Evolutionary conservation across 2,329 filamentous ascomycete genomes (phyloP), one percentile per base, ranked within the genome.

Genomic region (Botrytis pseudocinerea): DNA sequence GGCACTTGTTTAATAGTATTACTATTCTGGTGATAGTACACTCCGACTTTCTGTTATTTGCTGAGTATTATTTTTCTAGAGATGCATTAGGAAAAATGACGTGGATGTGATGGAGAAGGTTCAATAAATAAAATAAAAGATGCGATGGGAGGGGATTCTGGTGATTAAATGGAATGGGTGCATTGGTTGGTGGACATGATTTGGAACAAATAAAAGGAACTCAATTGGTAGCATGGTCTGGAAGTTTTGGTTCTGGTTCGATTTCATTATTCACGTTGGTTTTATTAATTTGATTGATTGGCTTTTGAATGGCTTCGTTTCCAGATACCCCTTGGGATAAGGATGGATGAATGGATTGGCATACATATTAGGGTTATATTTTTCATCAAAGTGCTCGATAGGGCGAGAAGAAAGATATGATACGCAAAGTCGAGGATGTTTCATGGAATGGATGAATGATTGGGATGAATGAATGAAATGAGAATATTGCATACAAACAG

Each of bases 321-420:
- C 69, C 69, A 71, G 69, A 71, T 71, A 71, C 69, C 69, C 69
- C 59, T 71, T 71, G 44, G 69, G 69, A 71, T 71, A 46, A 64
- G 44, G 69, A 71, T 64, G 59, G 51, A 28, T 57, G 51, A 28
- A 57, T 57, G 51, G 44, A 64, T 71, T 71, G 44, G 46, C n/a
- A 71, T 64, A 68, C 65, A 68, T 32, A 44, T 57, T n/a, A 42
- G 44, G 69, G 25, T 64, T 28, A 9, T 48, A 38, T 61, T 62
- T 57, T 61, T 63, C 44, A 40, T 71, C 22, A 40, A 20, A n/a
- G 40, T 71, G 44, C 46, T 54, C 40, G 32, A 35, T 48, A 32
- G 51, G 35, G 65, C 48, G 40, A 57, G 18, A 40, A 57, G 35
- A 38, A 42, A 57, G 48, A 40, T 57, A 54, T 68, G 46, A 54